A percentile compares a stretch with the other conserved stretches of the same genome.
Conservation (phyloP, 768 basidiomycete species). For the Leccinum pellstonianum region DNA sequence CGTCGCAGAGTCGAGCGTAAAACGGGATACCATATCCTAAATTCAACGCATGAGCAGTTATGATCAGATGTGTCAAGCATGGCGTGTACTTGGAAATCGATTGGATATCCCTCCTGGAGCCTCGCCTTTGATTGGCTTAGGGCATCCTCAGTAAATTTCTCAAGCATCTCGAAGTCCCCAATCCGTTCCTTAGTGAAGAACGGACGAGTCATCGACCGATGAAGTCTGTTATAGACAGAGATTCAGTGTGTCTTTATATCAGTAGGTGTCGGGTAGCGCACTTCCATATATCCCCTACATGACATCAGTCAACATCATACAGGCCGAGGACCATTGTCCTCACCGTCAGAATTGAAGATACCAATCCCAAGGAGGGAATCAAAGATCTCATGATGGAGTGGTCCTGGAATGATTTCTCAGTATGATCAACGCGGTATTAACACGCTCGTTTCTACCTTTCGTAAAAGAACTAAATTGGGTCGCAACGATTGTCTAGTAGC, state of each 20-base stretch:
- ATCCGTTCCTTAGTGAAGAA: conserved; percentile 58
- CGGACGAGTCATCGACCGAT: conserved; percentile 46
- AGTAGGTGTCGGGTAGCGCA: conserved; percentile 17
- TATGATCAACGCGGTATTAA: conserved; percentile 8
- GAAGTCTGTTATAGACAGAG: background rate
- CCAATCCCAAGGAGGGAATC: conserved; percentile 48
- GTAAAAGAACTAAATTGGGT: conserved; percentile 42
- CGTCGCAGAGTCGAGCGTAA: conserved; percentile 59
- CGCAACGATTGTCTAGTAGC: conserved; percentile 37
- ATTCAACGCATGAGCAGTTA: background rate
- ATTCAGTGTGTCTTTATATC: background rate
- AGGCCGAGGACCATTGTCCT: background rate
- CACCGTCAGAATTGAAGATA: conserved; percentile 57
- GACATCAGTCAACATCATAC: background rate
- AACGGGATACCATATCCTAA: conserved; percentile 53
- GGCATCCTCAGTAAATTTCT: conserved; percentile 47
- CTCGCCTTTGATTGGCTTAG: conserved; percentile 46
- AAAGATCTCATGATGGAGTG: background rate
- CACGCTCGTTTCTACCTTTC: conserved; percentile 29
- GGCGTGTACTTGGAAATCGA: conserved; percentile 52
- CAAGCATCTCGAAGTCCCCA: conserved; percentile 55
- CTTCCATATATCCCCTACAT: conserved; percentile 55
- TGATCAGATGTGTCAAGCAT: background rate
- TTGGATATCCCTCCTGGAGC: conserved; percentile 44
- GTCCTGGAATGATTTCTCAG: conserved; percentile 19